Percentiles rank a stretch among this genome's conserved stretches.
Conservation (phyloP, 2,329 filamentous ascomycete genomes). For the Westerdykella ornata region DNA sequence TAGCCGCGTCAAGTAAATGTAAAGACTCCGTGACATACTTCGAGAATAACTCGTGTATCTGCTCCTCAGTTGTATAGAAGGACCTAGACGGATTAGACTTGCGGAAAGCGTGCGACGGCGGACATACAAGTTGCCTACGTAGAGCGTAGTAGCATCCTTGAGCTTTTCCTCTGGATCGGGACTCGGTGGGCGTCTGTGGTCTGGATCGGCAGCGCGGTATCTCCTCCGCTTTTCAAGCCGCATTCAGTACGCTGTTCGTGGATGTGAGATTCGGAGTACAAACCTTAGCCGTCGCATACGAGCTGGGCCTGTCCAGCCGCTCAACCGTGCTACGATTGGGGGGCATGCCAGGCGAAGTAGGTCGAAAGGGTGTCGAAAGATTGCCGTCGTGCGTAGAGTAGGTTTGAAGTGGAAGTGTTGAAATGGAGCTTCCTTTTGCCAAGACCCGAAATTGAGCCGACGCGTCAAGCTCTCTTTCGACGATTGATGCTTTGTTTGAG, state of each 20-base stretch:
- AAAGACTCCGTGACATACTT: conserved; percentile 50
- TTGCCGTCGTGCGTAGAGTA: no score
- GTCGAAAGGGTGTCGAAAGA: not conserved
- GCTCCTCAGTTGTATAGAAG: conserved; percentile 98
- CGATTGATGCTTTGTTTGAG: not conserved
- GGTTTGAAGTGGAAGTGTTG: no score
- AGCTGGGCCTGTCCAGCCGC: conserved; percentile 85
- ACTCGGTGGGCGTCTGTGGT: conserved; percentile 46
- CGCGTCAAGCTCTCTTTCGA: conserved; percentile 3
- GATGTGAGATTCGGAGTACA: conserved; percentile 16
- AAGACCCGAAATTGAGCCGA: conserved; percentile 8
- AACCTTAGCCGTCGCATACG: conserved; percentile 83
- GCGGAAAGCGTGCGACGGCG: not conserved
- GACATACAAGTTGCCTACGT: conserved; percentile 82
- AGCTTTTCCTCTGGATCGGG: conserved; percentile 68
- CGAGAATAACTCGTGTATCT: conserved; percentile 93
- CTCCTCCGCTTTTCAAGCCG: conserved; percentile 60
- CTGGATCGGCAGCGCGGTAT: conserved; percentile 57
- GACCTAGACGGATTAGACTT: conserved; percentile 50
- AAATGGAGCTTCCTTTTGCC: not conserved
- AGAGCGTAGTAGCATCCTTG: conserved; percentile 84
- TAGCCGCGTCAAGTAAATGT: not conserved
- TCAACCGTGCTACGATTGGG: conserved; percentile 62
- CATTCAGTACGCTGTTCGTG: conserved; percentile 13
- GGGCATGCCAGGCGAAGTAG: conserved; percentile 17